Base-by-base conservation (phyloP, 192 early-diverging fungal species). In the Coemansia sp. region DNA sequence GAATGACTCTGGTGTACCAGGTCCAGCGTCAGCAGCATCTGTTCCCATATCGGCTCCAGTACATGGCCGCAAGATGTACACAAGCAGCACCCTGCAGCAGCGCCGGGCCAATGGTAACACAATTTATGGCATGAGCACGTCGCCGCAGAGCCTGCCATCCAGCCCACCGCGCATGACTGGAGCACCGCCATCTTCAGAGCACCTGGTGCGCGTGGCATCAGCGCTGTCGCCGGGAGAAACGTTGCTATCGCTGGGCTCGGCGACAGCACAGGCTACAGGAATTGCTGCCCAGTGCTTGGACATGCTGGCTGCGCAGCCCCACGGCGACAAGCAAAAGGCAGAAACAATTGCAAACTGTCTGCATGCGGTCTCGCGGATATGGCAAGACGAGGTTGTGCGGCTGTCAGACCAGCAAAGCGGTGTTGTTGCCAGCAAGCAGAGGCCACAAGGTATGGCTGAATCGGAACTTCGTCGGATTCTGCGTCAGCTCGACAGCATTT, bases 261-360 rank as follows among this genome's bases (percentile, higher is more conserved):
- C 61, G 11, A 78, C 75, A 3, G 75, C 75, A 1, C 75, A 72
- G 66, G 69, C 68, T 18, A 29, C 69, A 16, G 43, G 48, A n/a
- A 57, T 78, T 35, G 75, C 75, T 1, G 75, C 75, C 6, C 75
- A 78, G 66, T 78, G 75, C 55, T 35, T 68, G 26, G 75, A 78
- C 22, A 59, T 64, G 18, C n/a, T 72, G 38, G 49, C 64, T 2
- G 60, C 35, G 2, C 19, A 29, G 27, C 11, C 59, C 1, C 24
- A 24, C 5, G 38, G 12, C 13, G 50, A 27, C 20, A 23, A 14
- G 38, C n/a, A 20, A 8, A 18, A 26, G 29, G 27, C 24, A 5
- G 26, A 29, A 20, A 23, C 35, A 8, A 5, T 27, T 26, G 23
- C 57, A 12, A 24, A 20, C 3, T 62, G 50, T 24, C 66, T 78